Conservation (phyloP, 108 stramenopile species). For the Pseudonitzschia pungens region DNA sequence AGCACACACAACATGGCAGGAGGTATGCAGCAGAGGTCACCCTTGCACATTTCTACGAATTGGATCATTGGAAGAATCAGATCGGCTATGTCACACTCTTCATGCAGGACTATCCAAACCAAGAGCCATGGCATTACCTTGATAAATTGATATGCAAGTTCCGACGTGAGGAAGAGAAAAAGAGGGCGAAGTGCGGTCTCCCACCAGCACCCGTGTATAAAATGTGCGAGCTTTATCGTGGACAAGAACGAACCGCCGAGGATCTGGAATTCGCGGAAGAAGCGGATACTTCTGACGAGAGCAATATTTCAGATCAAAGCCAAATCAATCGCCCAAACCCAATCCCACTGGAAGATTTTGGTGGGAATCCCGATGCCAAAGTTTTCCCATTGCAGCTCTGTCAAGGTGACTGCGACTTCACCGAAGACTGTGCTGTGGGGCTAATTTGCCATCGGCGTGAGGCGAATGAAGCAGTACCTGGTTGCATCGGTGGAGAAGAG, state of each 20-base stretch:
- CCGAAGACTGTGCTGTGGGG: constrained; percentile 50
- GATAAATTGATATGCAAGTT: constrained; percentile 48
- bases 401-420: constrained; percentile 66
- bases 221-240: constrained; percentile 44
- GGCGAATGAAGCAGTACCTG: constrained; percentile 48
- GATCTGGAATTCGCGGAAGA: constrained; percentile 26
- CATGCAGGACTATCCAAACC: constrained; percentile 38
- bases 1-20: constrained; percentile 60
- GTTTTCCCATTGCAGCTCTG: constrained; percentile 43
- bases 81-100: constrained; percentile 39
- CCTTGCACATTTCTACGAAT: constrained; percentile 42
- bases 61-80: constrained; percentile 33
- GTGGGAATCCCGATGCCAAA: constrained; percentile 26
- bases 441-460: constrained; percentile 50
- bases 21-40: constrained; percentile 72
- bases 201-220: constrained; percentile 43
- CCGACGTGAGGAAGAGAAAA: constrained; percentile 38
- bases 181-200: constrained; percentile 32
- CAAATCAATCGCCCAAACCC: constrained; percentile 20
- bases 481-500: constrained; percentile 51
- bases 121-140: constrained; percentile 34
- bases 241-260: constrained; percentile 31
- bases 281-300: background rate
- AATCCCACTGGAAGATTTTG: constrained; percentile 29
- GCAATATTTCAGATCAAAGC: background rate